phyloP scores from a whole-genome alignment of 495 filamentous ascomycete genomes.

The Neurospora sp. region DNA sequence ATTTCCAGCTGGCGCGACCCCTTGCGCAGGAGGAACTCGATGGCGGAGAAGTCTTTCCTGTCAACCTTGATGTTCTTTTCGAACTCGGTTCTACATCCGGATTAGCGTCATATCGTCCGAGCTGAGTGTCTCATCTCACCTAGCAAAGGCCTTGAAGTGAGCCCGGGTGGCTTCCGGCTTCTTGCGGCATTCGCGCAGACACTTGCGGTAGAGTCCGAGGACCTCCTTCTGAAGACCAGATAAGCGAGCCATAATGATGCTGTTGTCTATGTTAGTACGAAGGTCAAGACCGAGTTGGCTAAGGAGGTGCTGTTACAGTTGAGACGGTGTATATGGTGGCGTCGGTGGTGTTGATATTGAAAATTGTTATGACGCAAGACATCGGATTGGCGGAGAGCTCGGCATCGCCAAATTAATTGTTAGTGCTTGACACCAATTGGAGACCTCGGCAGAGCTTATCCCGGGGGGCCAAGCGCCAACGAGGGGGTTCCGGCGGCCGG shows the following conservation, averaged over 20 bases:
- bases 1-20: constrained; percentile 77
- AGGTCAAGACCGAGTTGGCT: neutral
- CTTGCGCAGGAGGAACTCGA: constrained; percentile 82
- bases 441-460: neutral
- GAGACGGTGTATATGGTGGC: neutral
- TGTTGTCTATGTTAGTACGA: neutral
- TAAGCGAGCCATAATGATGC: constrained; percentile 29
- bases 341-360: neutral
- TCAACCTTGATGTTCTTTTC: constrained; percentile 55
- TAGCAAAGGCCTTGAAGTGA: constrained; percentile 33
- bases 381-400: neutral
- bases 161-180: constrained; percentile 52
- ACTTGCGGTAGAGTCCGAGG: constrained; percentile 73
- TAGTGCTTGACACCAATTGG: neutral
- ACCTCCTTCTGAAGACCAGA: constrained; percentile 92
- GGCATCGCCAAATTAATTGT: neutral
- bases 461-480: neutral
- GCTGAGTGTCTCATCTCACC: constrained; percentile 11
- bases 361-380: neutral
- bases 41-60: constrained; percentile 80
- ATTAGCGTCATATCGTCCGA: constrained; percentile 1
- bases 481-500: neutral
- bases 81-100: constrained; percentile 57
- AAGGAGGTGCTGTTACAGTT: neutral
- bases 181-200: constrained; percentile 65